Base-by-base conservation (phyloP, 2,329 filamentous ascomycete genomes). In the Penicillium decumbens region DNA sequence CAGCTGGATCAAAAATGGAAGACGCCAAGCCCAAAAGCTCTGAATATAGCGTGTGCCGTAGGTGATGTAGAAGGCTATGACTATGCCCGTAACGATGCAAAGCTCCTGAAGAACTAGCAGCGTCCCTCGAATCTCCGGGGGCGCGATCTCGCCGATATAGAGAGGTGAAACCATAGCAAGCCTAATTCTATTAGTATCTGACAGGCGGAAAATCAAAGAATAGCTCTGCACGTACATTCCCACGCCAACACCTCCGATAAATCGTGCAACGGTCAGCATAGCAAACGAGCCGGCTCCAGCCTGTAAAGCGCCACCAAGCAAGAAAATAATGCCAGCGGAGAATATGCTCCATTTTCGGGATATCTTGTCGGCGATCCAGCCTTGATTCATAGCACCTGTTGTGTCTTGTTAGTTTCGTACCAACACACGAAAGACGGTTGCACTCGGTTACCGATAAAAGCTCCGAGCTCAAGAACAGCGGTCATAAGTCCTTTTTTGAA, bases 51-150 rank as follows among this genome's bases (percentile, higher is more conserved):
- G 63, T 0, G 77, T 80, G 0, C 72, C 78, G 48, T 80, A 82
- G 0, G 76, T 77, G 32, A 78, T 77, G 74, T 76, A 81, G 57
- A 74, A 81, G 1, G 77, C 74, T 23, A 79, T 66, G 3, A 80
- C 72, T 20, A 57, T 48, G 74, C 77, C 75, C 18, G 69, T 61
- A 10, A 76, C 73, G 43, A 78, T 77, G 43, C 64, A 68, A 48
- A 78, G 65, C 42, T 75, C 69, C 49, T 78, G 72, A 3, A 78
- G 61, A 1, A 76, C 51, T 2, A 59, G 33, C 9, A 59, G 44
- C 6, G 48, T 56, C 6, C 55, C 69, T 41, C 69, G 62, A 39
- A 70, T 60, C 37, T 71, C 60, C 3, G 66, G 64, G 13, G 70
- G 68, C 2, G 68, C 61, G 4, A 69, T 38, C 42, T 68, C 64